Conservation (phyloP, 129 eudicot species). For the Flaveria robusta region DNA sequence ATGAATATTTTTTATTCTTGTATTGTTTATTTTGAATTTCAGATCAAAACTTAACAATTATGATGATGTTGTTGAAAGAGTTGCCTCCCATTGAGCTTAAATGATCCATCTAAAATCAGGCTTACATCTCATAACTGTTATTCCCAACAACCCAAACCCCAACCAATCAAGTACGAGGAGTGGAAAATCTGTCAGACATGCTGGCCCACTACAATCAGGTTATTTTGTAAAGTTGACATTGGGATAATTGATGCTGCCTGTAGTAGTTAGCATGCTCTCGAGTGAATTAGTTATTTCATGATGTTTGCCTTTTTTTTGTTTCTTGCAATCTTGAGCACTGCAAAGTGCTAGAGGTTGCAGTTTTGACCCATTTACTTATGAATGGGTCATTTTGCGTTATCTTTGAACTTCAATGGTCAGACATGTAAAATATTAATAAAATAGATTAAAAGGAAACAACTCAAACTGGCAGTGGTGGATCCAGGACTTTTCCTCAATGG, state of each 20-base stretch:
- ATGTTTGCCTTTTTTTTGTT: background rate
- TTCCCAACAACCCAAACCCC: constrained; percentile 86
- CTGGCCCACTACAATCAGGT: constrained; percentile 86
- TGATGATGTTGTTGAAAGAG: constrained; percentile 75
- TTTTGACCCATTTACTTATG: background rate
- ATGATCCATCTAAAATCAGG: constrained; percentile 74
- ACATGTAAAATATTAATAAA: background rate
- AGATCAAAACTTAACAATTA: constrained; percentile 79
- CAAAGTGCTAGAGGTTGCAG: background rate
- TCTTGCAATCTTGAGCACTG: background rate
- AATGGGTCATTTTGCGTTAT: background rate
- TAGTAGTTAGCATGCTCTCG: background rate
- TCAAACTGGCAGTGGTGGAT: too few species aligned
- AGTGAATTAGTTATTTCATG: background rate
- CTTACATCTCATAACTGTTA: constrained; percentile 87
- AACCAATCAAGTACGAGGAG: constrained; percentile 70
- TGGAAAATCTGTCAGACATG: constrained; percentile 72
- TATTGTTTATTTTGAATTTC: background rate
- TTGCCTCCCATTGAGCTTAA: constrained; percentile 57
- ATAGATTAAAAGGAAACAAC: background rate
- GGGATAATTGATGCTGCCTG: background rate
- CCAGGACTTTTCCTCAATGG: too few species aligned
- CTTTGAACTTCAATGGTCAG: background rate
- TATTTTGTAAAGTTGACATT: background rate
- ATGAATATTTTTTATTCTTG: background rate